Evolutionary conservation across 306 rosid species (phyloP).

Genomic region (Luffa aegyptiaca): DNA sequence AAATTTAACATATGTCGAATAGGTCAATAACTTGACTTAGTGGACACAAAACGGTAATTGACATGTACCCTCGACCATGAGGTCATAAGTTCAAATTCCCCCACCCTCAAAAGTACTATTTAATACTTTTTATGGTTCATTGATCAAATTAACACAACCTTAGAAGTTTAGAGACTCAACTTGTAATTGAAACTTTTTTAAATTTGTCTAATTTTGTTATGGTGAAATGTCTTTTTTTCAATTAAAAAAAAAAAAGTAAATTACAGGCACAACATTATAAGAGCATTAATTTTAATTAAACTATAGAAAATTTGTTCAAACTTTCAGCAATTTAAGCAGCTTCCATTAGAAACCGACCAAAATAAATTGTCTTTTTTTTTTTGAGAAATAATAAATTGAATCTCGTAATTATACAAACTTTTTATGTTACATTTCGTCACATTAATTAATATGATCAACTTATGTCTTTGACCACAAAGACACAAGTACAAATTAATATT

Average conservation of each 20-base stretch:
- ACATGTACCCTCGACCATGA: too few species aligned
- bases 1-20: too few species aligned
- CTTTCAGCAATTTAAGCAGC: neutral
- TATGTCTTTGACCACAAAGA: neutral
- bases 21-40: too few species aligned
- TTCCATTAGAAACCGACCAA: neutral
- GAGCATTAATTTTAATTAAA: neutral
- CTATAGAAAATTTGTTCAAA: neutral
- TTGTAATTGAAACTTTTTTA: too few species aligned
- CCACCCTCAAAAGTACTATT: too few species aligned
- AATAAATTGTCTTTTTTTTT: neutral
- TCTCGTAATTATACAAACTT: neutral
- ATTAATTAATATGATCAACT: neutral
- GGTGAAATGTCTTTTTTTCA: neutral
- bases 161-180: too few species aligned
- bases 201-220: neutral
- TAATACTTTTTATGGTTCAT: too few species aligned
- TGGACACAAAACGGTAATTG: too few species aligned
- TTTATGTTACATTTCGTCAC: constrained; percentile 4
- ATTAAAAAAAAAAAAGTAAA: too few species aligned
- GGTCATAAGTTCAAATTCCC: too few species aligned
- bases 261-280: neutral
- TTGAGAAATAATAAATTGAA: neutral
- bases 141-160: too few species aligned
- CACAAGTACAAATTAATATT: too few species aligned